phyloP scores from a whole-genome alignment of 1,284 basidiomycete species.

The Pterula multifida region DNA sequence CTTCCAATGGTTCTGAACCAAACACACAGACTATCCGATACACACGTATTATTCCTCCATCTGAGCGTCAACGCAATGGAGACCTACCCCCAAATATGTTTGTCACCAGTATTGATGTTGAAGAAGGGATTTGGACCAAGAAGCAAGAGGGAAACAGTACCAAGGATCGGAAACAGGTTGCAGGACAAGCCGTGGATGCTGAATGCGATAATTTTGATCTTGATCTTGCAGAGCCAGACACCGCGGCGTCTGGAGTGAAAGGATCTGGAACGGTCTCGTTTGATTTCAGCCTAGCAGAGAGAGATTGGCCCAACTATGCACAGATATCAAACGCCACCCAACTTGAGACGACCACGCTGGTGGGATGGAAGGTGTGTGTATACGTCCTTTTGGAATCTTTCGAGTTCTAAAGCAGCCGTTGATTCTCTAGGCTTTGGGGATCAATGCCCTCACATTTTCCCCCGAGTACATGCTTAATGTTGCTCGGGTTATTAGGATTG shows the following conservation, averaged over 20 bases:
- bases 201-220: slow-evolving; percentile 10
- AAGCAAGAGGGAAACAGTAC: slow-evolving; percentile 7
- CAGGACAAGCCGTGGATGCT: slow-evolving; percentile 10
- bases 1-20: neutral
- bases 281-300: slow-evolving; percentile 29
- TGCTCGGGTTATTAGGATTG: slow-evolving; percentile 22
- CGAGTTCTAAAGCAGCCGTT: neutral
- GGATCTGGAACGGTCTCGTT: slow-evolving; percentile 7
- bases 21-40: slow-evolving; percentile 9
- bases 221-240: slow-evolving; percentile 13
- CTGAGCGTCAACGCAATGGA: slow-evolving; percentile 38
- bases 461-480: slow-evolving; percentile 37
- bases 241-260: neutral
- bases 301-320: slow-evolving; percentile 24
- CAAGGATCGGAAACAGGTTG: slow-evolving; percentile 7
- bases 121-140: slow-evolving; percentile 28
- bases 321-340: slow-evolving; percentile 20
- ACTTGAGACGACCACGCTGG: slow-evolving; percentile 21
- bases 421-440: slow-evolving; percentile 30
- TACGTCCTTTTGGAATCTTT: slow-evolving; percentile 3
- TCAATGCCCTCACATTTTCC: slow-evolving; percentile 39
- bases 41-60: slow-evolving; percentile 48
- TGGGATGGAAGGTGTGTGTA: slow-evolving; percentile 42
- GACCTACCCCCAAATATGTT: slow-evolving; percentile 48
- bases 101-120: slow-evolving; percentile 58